Evolutionary conservation across 495 filamentous ascomycete genomes (phyloP), one percentile per base, ranked within the genome.

Genomic region (Penicillium coffeae): DNA sequence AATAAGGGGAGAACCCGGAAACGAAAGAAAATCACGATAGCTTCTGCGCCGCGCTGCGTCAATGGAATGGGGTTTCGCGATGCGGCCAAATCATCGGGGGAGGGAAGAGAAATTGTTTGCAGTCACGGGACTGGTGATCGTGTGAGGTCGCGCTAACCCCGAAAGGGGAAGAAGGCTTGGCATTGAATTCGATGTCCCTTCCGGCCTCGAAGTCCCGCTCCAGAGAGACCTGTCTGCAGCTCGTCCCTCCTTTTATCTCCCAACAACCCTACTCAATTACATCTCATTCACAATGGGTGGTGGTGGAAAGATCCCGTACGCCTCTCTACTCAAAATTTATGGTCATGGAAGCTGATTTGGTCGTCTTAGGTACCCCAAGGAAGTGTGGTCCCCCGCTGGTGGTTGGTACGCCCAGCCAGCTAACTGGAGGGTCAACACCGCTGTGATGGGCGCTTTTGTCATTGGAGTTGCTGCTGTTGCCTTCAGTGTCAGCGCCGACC

Each of bases 351-450:
- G 38, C 69, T 69, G 39, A 69, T 58, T 40, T 35, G 25, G 51
- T 51, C 32, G 15, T 42, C 52, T 21, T 60, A 97, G 92, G 63
- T 96, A 96, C 71, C 93, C 93, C 63, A 96, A 96, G 77, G 90
- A 98, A 76, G 88, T 98, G 75, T 98, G 93, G 93, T 97, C 93
- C 62, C 93, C 93, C 50, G 79, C 93, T 48, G 93, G 93, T 76
- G 93, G 93, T 61, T 98, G 94, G 93, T 98, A 98, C 71, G 72
- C 85, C 22, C 92, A 90, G 66, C 93, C 93, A 8, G 74, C 75
- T 54, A 98, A 98, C 78, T 98, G 94, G 94, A 94, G 85, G 69
- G 65, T 73, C 33, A 98, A 98, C 73, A 98, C 93, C 8, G 88
- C 88, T n/a, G 75, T 95, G 47, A 83, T 90, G 73, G 76, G 79